Evolutionary conservation across 83 land plant genomes (phyloP).

Genomic region (Picea engelmannii): DNA sequence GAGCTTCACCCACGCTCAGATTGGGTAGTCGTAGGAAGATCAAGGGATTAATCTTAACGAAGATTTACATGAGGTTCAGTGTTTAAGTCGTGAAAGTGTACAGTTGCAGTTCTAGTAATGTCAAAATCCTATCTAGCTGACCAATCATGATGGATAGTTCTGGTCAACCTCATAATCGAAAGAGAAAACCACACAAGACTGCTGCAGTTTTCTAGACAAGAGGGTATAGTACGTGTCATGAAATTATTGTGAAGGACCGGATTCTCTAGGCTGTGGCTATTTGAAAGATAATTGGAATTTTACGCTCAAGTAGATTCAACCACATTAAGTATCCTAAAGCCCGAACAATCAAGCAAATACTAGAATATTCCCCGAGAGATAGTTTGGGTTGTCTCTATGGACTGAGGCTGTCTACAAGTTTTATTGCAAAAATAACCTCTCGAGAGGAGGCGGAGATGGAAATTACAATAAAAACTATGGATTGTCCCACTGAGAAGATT

Average conservation of each 20-base stretch:
- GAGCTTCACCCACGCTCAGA: no score
- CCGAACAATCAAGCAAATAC: conserved; percentile 34
- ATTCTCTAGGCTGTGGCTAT: conserved; percentile 45
- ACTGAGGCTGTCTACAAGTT: conserved; percentile 42
- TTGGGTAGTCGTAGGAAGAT: no score
- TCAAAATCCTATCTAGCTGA: conserved; percentile 36
- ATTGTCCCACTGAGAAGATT: conserved; percentile 61
- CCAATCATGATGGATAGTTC: conserved; percentile 71
- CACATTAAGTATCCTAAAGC: conserved; percentile 63
- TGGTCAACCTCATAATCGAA: conserved; percentile 62
- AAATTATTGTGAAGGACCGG: conserved; percentile 68
- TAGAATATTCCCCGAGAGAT: conserved; percentile 60
- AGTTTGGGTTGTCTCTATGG: conserved; percentile 46
- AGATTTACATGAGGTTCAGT: no score
- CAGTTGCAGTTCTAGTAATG: conserved; percentile 26
- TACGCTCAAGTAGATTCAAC: conserved; percentile 64
- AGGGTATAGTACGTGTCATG: conserved; percentile 60
- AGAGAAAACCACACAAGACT: conserved; percentile 72
- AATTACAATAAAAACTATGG: conserved; percentile 36
- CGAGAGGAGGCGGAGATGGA: conserved; percentile 20
- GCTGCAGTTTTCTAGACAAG: conserved; percentile 55
- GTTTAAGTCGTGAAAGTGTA: no score
- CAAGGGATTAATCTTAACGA: no score
- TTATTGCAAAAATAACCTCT: conserved; percentile 59
- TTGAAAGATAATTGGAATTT: conserved; percentile 60